phyloP scores from a whole-genome alignment of 805 yeast species.

The Pichia exigua region DNA sequence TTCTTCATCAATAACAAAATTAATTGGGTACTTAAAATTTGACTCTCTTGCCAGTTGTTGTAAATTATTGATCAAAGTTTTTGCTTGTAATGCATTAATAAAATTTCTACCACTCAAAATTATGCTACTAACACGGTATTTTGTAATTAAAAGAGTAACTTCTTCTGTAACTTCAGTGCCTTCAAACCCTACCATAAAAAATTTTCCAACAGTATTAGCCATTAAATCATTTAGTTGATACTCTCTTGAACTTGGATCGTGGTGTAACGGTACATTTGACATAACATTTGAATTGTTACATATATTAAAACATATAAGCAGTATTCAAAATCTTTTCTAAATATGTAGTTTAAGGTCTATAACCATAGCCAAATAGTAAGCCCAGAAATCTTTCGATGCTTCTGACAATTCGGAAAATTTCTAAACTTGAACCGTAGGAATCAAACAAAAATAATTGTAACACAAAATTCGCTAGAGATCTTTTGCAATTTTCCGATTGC shows the following conservation, averaged over 20 bases:
- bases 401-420: too few relatives aligned
- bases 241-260: not conserved
- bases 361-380: too few relatives aligned
- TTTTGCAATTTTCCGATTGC: not conserved
- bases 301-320: not conserved
- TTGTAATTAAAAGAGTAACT: constrained; percentile 41
- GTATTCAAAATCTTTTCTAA: too few relatives aligned
- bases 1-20: constrained; percentile 55
- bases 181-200: constrained; percentile 54
- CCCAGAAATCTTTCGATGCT: too few relatives aligned
- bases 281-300: not conserved
- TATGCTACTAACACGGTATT: constrained; percentile 44
- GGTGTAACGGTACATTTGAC: not conserved
- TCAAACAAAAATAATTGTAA: not conserved
- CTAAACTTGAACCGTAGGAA: too few relatives aligned
- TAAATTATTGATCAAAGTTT: constrained; percentile 40
- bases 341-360: too few relatives aligned
- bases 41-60: constrained; percentile 45
- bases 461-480: not conserved
- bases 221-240: not conserved
- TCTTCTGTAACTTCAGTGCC: constrained; percentile 48
- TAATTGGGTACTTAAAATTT: constrained; percentile 45
- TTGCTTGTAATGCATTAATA: constrained; percentile 40
- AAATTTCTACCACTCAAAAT: constrained; percentile 48
- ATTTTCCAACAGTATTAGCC: constrained; percentile 34